Evolutionary conservation across 106 monocot genomes (phyloP), one percentile per base, ranked within the genome.

Genomic region (Dendrobium huoshanense): DNA sequence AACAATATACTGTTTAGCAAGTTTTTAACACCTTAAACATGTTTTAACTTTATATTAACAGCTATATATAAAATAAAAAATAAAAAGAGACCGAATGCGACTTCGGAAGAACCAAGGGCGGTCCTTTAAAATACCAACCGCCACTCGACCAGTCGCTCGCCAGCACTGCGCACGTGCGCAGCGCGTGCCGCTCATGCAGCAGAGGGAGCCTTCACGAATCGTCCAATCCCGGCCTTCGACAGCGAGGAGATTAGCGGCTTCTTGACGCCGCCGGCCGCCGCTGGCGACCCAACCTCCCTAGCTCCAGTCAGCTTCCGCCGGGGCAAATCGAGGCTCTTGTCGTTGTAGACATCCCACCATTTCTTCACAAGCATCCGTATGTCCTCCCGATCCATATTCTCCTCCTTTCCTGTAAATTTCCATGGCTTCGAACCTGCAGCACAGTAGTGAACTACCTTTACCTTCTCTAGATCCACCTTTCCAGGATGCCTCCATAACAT

Each of bases 341-440:
- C 94, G 51, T 88, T 72, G 88, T 94, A 94, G 10, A 94, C 41
- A 5, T 88, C 86, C 91, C 94, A 92, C 91, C 94, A 94, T 80
- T 78, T 88, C 82, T 85, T 83, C 75, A 92, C 95, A 73, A 92
- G 84, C 82, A 83, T 80, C 81, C 90, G 88, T 41, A 91, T 87
- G 78, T 95, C 95, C 73, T 90, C 90, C 77, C 89, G 80, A 43
- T 85, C 87, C 92, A 92, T 90, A 83, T 90, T 92, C 70, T 59
- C 82, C 75, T 90, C 94, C 77, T 90, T 84, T 49, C 88, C 94
- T 3, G 90, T 88, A 75, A 84, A 95, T 81, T 85, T 92, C 92
- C 92, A 90, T 37, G 92, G 92, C 88, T 91, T 95, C 11, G 91
- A 95, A 2, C 91, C 92, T 86, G 75, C 90, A 92, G 79, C 75